Evolutionary conservation across 2,329 filamentous ascomycete genomes (phyloP), one percentile per base, ranked within the genome.

Genomic region (Akanthomyces uredinophilus): DNA sequence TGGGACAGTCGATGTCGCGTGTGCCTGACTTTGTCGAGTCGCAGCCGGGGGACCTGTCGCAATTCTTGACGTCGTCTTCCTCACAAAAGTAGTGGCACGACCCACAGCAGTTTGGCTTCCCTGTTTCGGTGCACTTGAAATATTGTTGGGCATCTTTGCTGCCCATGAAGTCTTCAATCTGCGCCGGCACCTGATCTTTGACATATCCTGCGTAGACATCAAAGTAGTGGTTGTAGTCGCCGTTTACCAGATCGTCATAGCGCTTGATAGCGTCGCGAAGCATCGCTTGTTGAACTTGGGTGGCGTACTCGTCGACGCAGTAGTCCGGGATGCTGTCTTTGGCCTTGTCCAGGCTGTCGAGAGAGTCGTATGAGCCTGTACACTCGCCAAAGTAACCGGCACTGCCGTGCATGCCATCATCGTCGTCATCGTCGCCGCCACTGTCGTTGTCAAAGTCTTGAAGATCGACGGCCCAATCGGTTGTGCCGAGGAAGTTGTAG

Each of bases 401-500:
- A 27, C 11, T 54, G 35, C 35, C 32, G n/a, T 39, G 51, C 51
- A 39, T 39, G 5, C 51, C 51, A 16, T 52, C 50, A 11, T 54
- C 51, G 14, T 41, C 51, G 14, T 41, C 51, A 20, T 39, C 20
- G 18, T 39, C 51, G n/a, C 24, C 46, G 16, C 27, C 41, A 43
- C 22, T 39, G 13, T n/a, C 11, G 4, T 24, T 41, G 11, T 47
- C 32, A 32, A 58, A 65, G 16, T 43, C 35, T 22, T 65, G 62
- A 10, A 67, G 56, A 43, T 68, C 67, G 20, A 65, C 57, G 14
- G 66, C 66, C 66, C 66, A 68, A 35, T 68, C 67, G 5, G 61
- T 65, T 14, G 64, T 68, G 5, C 66, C 67, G 1, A 24, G 63
- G 44, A 68, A 63, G 44, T 65, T 65, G 41, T 56, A 41, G 3